Conservation (phyloP, 2,329 filamentous ascomycete genomes). For the Epichloe glyceriae region DNA sequence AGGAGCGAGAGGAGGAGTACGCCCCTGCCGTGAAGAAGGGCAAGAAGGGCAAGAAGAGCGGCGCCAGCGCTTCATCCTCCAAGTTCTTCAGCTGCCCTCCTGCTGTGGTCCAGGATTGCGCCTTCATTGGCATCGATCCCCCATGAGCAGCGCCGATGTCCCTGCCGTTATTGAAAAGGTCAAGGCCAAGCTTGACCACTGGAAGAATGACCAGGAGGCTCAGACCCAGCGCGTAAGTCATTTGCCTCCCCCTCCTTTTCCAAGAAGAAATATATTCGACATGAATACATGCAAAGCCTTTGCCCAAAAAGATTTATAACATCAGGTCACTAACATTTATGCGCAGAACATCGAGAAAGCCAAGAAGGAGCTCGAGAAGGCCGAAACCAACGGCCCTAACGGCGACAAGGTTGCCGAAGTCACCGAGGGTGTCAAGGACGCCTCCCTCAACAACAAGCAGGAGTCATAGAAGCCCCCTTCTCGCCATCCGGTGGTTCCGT, state of each 20-base stretch:
- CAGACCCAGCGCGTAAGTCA: constrained; percentile 80
- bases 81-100: constrained; percentile 71
- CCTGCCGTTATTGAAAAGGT: constrained; percentile 73
- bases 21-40: constrained; percentile 71
- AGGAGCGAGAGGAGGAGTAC: constrained; percentile 79
- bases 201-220: constrained; percentile 79
- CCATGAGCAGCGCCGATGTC: constrained; percentile 74
- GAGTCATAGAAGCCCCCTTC: constrained; percentile 22
- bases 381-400: constrained; percentile 30
- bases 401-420: constrained; percentile 41
- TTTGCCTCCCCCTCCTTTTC: background rate
- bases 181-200: constrained; percentile 78
- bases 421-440: constrained; percentile 37
- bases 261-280: no score
- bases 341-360: constrained; percentile 87
- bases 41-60: constrained; percentile 65
- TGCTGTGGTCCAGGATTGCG: constrained; percentile 82
- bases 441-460: constrained; percentile 39
- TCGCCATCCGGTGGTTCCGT: background rate
- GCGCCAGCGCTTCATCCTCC: constrained; percentile 33
- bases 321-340: background rate
- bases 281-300: no score
- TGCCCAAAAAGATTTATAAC: background rate
- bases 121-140: constrained; percentile 77
- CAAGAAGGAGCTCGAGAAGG: constrained; percentile 80